Base-by-base conservation (phyloP, 164 flowering plant genomes). In the Malania oleifera region DNA sequence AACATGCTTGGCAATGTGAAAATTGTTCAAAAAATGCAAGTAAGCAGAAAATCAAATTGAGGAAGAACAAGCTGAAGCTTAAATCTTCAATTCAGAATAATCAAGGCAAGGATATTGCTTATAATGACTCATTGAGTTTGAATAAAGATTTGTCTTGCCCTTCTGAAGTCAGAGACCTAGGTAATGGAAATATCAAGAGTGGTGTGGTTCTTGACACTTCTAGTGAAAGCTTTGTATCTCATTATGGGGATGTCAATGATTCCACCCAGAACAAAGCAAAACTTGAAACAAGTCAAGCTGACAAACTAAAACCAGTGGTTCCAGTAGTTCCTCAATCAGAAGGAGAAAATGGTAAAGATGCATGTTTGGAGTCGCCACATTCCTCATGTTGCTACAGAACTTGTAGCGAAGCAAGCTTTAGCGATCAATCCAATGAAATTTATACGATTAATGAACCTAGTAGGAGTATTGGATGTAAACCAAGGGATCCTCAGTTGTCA, bases 1-100 rank as follows among this genome's bases (percentile, higher is more conserved):
- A 88, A 61, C 92, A 91, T 75, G 97, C 81, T 46, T 95, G 95
- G 96, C 73, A 83, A 60, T 95, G 99, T 75, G 99, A 82, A 56
- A 79, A 70, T 51, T 95, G 99, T 66, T 77, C 95, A 1, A 91
- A 79, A 66, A 57, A 31, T 64, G 43, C 77, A 39, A 75, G 18
- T 35, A 70, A 46, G 5, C 73, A 77, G 61, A 71, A n/a, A 63
- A 60, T 27, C 50, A 67, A 60, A 65, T 41, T 55, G 19, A 71
- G 45, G 57, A 58, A 63, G 50, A 67, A 63, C 55, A 64, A 27
- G 37, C 51, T 28, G 18, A 72, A 63, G 35, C 25, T 38, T 29
- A 25, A 55, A 43, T 55, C 63, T 11, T 40, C 61, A 31, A 31
- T 25, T 48, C 37, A 27, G 50, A 29, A 20, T 13, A 74, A 67